phyloP scores from a whole-genome alignment of 2,329 filamentous ascomycete genomes.

The Ophiostoma triangulosporum region DNA sequence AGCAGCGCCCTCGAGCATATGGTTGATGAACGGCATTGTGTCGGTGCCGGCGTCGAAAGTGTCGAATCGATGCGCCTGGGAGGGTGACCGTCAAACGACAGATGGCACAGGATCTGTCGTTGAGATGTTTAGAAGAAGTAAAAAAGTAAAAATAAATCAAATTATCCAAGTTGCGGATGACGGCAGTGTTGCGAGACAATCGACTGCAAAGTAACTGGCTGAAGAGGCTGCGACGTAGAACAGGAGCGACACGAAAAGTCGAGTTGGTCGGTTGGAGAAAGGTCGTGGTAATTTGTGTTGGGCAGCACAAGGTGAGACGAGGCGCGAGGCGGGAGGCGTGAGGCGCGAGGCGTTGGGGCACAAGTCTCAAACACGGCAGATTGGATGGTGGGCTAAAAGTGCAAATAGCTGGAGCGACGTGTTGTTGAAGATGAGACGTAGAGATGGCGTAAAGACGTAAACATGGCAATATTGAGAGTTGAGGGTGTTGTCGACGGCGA shows the following conservation, averaged over 20 bases:
- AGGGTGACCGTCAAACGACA: no score
- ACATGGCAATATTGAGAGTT: not conserved
- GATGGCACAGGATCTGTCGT: not conserved
- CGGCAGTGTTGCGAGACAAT: not conserved
- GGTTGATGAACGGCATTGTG: slow-evolving; percentile 18
- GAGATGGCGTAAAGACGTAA: not conserved
- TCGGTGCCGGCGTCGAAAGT: not conserved
- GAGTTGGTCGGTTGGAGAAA: not conserved
- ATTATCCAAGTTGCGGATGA: not conserved
- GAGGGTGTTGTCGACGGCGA: not conserved
- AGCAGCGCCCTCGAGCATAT: slow-evolving; percentile 17
- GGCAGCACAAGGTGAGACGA: not conserved
- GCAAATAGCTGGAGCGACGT: not conserved
- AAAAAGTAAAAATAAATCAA: not conserved
- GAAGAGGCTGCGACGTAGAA: not conserved
- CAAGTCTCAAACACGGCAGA: not conserved
- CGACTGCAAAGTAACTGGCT: not conserved
- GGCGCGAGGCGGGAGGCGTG: not conserved
- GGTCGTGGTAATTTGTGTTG: not conserved
- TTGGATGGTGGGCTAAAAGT: not conserved
- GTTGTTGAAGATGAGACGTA: no score
- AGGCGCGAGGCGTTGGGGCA: not conserved
- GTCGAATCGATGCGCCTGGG: no score
- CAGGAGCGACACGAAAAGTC: not conserved
- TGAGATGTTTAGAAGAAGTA: not conserved